phyloP scores from a whole-genome alignment of 192 early-diverging fungal species.

The Entomortierella lignicola region DNA sequence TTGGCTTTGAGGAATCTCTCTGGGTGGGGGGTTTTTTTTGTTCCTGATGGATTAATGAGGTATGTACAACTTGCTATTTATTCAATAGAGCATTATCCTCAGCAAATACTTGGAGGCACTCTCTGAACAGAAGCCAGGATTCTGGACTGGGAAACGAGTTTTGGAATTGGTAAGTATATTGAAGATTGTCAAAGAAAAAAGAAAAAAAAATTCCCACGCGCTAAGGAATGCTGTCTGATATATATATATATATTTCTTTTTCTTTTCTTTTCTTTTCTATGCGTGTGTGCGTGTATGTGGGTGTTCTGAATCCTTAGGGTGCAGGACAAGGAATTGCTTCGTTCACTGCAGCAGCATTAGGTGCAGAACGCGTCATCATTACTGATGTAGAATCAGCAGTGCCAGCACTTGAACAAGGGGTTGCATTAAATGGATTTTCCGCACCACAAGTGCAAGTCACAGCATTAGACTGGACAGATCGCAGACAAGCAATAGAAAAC shows the following conservation, averaged over 20 bases:
- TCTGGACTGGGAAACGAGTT: constrained; percentile 23
- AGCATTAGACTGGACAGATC: constrained; percentile 43
- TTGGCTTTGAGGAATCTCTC: no score
- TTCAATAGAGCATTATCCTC: constrained; percentile 44
- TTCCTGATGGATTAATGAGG: no score
- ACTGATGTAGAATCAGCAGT: constrained; percentile 50
- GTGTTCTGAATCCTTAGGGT: constrained; percentile 20
- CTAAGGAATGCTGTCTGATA: no score
- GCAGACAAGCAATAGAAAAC: constrained; percentile 2
- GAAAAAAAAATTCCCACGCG: not conserved
- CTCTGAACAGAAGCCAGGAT: constrained; percentile 1
- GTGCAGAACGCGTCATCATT: constrained; percentile 37
- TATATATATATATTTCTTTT: not conserved
- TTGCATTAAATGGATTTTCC: constrained; percentile 23
- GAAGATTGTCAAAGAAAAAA: no score
- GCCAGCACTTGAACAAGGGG: constrained; percentile 11
- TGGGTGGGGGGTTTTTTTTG: no score
- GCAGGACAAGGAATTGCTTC: constrained; percentile 53
- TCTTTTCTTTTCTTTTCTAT: not conserved
- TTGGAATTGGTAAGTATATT: constrained; percentile 39
- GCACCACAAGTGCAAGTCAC: constrained; percentile 27
- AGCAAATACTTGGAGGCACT: constrained; percentile 49
- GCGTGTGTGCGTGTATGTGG: no score
- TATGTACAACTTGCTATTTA: not conserved
- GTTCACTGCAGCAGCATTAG: constrained; percentile 45